Evolutionary conservation across 345 rosid genomes (phyloP), one percentile per base, ranked within the genome.

Genomic region (Eucalyptus erythrocorys): DNA sequence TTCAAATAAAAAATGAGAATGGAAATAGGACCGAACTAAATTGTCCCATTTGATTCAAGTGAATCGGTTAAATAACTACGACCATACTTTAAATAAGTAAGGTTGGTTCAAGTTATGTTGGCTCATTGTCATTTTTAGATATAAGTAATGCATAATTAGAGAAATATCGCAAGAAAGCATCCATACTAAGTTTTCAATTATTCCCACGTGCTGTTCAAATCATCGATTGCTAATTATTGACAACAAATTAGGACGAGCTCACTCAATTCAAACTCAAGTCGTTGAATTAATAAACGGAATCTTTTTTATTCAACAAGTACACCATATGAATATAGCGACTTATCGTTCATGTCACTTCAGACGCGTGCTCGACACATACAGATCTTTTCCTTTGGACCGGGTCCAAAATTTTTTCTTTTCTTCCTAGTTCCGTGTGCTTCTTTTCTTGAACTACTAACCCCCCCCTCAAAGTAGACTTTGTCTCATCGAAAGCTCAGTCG

Each of bases 131-230:
- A 10, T 21, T 37, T 37, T 76, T 21, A 10, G 27, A 19, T 34
- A 76, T 19, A 21, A 76, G 5, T 37, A 37, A 37, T 3, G 8
- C 11, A 4, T 37, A 5, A 37, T 37, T 5, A 37, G 15, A 76
- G 27, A 37, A 19, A 21, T 51, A 51, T 21, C 26, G 10, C 80
- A 5, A 17, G 43, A 32, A 16, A 16, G 13, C 8, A 68, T 68
- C 12, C 2, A 2, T 5, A 17, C 42, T 34, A 9, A 34, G 11
- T 17, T 34, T 34, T 34, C 13, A 1, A 16, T 34, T 34, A 34
- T 32, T 34, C 24, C 6, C 0, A 8, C 3, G 2, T 51, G 57
- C 4, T 1, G 0, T 21, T 51, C 1, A 51, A 21, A 51, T 19
- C 26, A 51, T 8, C 8, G 0, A 50, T 50, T 4, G 43, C 43